Evolutionary conservation across 2,329 filamentous ascomycete species (phyloP).

Genomic region (Pezicula rhizophila): DNA sequence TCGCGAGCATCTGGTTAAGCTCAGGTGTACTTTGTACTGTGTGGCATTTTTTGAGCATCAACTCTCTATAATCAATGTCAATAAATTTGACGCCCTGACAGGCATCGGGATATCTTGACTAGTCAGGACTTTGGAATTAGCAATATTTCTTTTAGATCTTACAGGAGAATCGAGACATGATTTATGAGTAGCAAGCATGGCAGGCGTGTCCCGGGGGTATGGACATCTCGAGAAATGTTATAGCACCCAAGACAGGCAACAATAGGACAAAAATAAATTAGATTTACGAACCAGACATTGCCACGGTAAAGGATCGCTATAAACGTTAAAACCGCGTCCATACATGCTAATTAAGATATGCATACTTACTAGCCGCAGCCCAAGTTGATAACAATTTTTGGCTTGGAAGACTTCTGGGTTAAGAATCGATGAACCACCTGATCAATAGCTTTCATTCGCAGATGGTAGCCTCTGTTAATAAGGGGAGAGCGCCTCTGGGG

Average conservation of each 20-base stretch:
- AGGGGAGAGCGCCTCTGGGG: constrained; percentile 77
- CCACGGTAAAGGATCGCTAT: constrained; percentile 81
- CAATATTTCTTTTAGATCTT: too few species aligned
- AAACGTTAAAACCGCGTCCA: constrained; percentile 8
- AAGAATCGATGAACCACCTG: constrained; percentile 69
- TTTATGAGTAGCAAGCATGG: too few species aligned
- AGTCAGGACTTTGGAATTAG: too few species aligned
- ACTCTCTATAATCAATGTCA: constrained; percentile 78
- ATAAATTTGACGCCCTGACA: constrained; percentile 62
- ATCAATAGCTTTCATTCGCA: constrained; percentile 79
- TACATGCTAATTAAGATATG: constrained; percentile 3
- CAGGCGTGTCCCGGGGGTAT: too few species aligned
- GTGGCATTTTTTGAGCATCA: constrained; percentile 68
- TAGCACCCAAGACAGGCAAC: too few species aligned
- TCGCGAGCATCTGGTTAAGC: constrained; percentile 46
- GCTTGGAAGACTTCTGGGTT: constrained; percentile 43
- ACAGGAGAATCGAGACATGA: too few species aligned
- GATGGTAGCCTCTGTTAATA: constrained; percentile 85
- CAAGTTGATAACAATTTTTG: constrained; percentile 74
- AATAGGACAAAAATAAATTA: too few species aligned
- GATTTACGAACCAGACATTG: constrained; percentile 53
- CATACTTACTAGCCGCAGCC: constrained; percentile 81
- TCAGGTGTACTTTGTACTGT: constrained; percentile 59
- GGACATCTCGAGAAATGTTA: too few species aligned
- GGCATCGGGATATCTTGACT: constrained; percentile 49